phyloP scores from a whole-genome alignment of 2,329 filamentous ascomycete genomes.

The Fusarium pseudonygamai region DNA sequence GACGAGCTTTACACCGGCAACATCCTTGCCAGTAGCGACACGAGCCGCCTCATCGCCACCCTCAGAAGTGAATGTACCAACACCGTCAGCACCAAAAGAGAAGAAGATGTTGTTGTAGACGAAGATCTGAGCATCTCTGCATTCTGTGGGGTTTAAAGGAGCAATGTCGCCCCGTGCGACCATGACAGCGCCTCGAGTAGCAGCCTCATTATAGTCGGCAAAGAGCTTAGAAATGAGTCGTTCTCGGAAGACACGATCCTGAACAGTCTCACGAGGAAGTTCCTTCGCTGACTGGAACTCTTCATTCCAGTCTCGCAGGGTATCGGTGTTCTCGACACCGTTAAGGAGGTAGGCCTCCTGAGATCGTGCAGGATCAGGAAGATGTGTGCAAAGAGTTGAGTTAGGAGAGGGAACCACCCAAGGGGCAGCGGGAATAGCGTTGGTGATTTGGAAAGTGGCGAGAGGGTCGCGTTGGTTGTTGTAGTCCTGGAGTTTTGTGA shows the following conservation, averaged over 20 bases:
- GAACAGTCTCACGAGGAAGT: conserved; percentile 90
- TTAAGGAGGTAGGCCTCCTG: conserved; percentile 93
- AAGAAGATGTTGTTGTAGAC: conserved; percentile 99
- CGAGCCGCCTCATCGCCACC: conserved; percentile 96
- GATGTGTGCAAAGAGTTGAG: conserved; percentile 74
- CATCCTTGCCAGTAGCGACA: conserved; percentile 96
- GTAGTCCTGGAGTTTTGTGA: conserved; percentile 81
- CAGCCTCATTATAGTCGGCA: conserved; percentile 96
- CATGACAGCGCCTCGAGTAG: conserved; percentile 88
- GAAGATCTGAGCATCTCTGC: conserved; percentile 93
- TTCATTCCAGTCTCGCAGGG: conserved; percentile 97
- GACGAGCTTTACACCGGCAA: conserved; percentile 90
- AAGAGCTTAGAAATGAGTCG: conserved; percentile 94
- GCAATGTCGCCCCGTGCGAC: conserved; percentile 93
- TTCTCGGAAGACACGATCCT: conserved; percentile 96
- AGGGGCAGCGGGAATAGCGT: conserved; percentile 89
- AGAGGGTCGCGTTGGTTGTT: conserved; percentile 88
- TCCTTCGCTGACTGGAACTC: conserved; percentile 98
- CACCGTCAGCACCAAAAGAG: conserved; percentile 96
- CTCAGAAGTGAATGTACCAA: conserved; percentile 95
- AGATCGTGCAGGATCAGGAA: conserved; percentile 84
- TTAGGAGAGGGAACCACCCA: conserved; percentile 83
- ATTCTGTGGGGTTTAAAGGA: conserved; percentile 93
- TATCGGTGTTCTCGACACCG: conserved; percentile 93
- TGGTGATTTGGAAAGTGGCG: conserved; percentile 94